These are phyloP conservation scores for Ophiostoma pallidulum DNA, from an alignment of 2,329 filamentous ascomycete genomes.

Conservation along the genomic window DNA sequence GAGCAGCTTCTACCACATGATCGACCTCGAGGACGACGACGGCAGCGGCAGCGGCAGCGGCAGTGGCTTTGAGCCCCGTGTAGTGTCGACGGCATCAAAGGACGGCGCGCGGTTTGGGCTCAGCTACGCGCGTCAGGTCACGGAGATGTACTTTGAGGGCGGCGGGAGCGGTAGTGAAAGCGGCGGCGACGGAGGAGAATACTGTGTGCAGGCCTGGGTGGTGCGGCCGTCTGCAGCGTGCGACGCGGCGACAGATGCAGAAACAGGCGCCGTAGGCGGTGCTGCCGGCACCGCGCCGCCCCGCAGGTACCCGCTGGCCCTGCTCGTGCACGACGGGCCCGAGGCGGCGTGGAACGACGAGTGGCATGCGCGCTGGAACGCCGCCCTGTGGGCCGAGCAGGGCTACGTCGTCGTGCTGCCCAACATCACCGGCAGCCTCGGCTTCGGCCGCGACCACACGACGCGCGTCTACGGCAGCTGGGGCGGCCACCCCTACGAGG, in stretches of 20 bases:
- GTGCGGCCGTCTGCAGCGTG: no score
- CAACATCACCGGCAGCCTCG: slow-evolving; percentile 48
- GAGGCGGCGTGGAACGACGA: slow-evolving; percentile 40
- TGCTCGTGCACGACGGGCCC: slow-evolving; percentile 32
- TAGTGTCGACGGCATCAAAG: slow-evolving; percentile 25
- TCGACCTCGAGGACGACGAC: slow-evolving; percentile 17
- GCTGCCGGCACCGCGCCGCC: no score
- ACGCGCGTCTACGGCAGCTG: slow-evolving; percentile 37
- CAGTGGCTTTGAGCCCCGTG: slow-evolving; percentile 15
- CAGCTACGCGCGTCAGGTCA: slow-evolving; percentile 25
- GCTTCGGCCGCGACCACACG: slow-evolving; percentile 39
- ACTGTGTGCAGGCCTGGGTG: slow-evolving; percentile 30
- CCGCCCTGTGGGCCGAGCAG: slow-evolving; percentile 48
- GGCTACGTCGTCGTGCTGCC: slow-evolving; percentile 52
- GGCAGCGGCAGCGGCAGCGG: not conserved
- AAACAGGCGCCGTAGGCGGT: no score
- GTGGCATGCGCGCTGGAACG: slow-evolving; percentile 36
- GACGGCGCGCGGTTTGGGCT: slow-evolving; percentile 26
- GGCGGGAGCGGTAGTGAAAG: slow-evolving; percentile 17
- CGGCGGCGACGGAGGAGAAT: not conserved
- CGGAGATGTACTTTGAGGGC: slow-evolving; percentile 33
- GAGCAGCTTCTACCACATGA: slow-evolving; percentile 28
- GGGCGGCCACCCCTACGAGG: slow-evolving; percentile 45
- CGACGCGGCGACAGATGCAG: no score
- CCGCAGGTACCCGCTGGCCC: slow-evolving; percentile 30